These are phyloP conservation scores for Mortierella sp. DNA, from an alignment of 371 early-diverging fungal species.

Conservation along the genomic window DNA sequence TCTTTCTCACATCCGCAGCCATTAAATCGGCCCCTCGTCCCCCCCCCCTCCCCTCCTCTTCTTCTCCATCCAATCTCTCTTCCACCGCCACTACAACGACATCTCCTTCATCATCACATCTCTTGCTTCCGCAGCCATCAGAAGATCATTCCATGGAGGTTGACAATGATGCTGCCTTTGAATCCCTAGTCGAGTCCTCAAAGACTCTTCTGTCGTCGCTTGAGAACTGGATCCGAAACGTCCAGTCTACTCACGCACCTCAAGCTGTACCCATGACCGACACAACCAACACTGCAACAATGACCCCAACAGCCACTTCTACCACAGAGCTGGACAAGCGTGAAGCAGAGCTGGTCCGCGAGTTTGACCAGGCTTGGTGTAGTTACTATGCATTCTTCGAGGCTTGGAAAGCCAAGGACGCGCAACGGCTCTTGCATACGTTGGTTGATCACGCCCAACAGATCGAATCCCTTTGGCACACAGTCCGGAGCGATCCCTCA, in stretches of 20 bases:
- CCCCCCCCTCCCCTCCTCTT: not conserved
- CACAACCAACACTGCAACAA: not conserved
- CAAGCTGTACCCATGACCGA: not conserved
- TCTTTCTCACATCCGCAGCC: too few species aligned
- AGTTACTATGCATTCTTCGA: constrained; percentile 38
- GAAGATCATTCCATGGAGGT: not conserved
- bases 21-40: not conserved
- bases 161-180: constrained; percentile 25
- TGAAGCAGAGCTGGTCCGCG: constrained; percentile 5
- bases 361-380: constrained; percentile 44
- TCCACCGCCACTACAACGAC: constrained; percentile 1
- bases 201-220: constrained; percentile 37
- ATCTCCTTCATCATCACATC: constrained; percentile 3
- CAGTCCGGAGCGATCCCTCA: constrained; percentile 21
- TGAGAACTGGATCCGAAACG: constrained; percentile 27
- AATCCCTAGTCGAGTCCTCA: constrained; percentile 34
- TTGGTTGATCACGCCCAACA: constrained; percentile 39
- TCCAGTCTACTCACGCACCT: not conserved
- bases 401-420: constrained; percentile 47
- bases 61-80: constrained; percentile 3
- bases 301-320: not conserved
- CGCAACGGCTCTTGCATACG: constrained; percentile 25
- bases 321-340: not conserved
- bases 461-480: constrained; percentile 36
- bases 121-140: constrained; percentile 2